Evolutionary conservation across 352 stramenopile species (phyloP).

Genomic region (Phytopythium chamaehyphon): DNA sequence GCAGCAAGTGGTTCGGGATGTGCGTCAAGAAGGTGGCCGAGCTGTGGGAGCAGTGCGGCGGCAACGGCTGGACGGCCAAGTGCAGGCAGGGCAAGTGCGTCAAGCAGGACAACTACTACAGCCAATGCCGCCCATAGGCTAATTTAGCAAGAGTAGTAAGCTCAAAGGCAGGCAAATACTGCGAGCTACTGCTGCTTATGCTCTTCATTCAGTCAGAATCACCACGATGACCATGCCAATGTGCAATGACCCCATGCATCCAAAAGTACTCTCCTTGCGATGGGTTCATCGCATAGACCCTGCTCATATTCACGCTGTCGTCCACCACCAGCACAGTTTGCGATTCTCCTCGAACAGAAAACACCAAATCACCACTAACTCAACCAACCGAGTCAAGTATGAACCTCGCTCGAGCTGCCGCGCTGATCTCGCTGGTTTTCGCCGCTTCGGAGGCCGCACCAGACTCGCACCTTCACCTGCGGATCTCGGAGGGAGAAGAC

Average conservation of each 20-base stretch:
- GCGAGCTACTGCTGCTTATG: no score
- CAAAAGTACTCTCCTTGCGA: background rate
- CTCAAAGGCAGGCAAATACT: no score
- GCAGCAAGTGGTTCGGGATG: constrained; percentile 11
- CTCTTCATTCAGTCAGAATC: no score
- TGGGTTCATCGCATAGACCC: no score
- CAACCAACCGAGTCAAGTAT: background rate
- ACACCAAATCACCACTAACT: no score
- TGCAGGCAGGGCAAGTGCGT: constrained; percentile 16
- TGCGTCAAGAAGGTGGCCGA: constrained; percentile 15
- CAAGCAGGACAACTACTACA: constrained; percentile 19
- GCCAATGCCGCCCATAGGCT: constrained; percentile 7
- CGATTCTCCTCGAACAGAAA: no score
- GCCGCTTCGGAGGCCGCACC: constrained; percentile 1
- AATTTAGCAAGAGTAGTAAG: background rate
- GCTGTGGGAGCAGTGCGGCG: constrained; percentile 14
- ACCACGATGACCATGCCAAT: constrained; percentile 5
- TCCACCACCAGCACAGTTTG: no score
- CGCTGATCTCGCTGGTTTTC: background rate
- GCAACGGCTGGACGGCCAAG: constrained; percentile 11
- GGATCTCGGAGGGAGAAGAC: background rate
- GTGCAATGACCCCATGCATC: no score
- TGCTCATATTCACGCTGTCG: no score
- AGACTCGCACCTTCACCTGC: background rate
- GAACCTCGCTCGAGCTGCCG: background rate